Evolutionary conservation across 164 flowering plant genomes (phyloP).

Genomic region (Cinnamomum micranthum): DNA sequence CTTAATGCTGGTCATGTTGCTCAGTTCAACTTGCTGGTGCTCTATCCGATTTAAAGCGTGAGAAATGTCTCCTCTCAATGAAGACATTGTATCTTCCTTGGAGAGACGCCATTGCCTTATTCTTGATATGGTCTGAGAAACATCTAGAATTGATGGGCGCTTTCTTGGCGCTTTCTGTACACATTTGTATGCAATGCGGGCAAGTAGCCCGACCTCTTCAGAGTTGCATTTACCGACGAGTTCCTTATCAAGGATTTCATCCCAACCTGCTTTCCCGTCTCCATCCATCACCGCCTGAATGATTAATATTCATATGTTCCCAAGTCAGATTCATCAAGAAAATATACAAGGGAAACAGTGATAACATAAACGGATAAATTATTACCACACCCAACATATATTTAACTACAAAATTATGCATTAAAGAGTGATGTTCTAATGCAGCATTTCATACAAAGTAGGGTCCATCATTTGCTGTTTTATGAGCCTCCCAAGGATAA

Average conservation of each 20-base stretch:
- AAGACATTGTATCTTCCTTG: constrained; percentile 64
- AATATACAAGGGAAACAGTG: too few relatives aligned
- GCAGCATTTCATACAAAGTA: too few relatives aligned
- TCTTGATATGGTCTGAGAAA: constrained; percentile 65
- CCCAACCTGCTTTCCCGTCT: constrained; percentile 58
- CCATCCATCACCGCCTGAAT: constrained; percentile 79
- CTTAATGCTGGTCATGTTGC: constrained; percentile 37
- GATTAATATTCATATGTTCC: neutral
- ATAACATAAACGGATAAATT: too few relatives aligned
- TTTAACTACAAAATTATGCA: too few relatives aligned
- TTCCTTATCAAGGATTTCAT: constrained; percentile 78
- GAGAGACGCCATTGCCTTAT: constrained; percentile 51
- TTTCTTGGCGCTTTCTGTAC: constrained; percentile 63
- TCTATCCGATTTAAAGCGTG: constrained; percentile 55
- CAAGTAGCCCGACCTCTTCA: constrained; percentile 69
- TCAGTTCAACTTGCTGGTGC: constrained; percentile 63
- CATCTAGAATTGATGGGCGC: constrained; percentile 78
- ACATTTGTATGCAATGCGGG: constrained; percentile 74
- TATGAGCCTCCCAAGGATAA: too few relatives aligned
- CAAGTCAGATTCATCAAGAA: too few relatives aligned
- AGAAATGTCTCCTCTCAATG: constrained; percentile 35
- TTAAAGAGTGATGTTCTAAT: too few relatives aligned
- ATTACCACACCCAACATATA: too few relatives aligned
- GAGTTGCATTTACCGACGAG: constrained; percentile 61
- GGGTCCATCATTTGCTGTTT: too few relatives aligned